Base-by-base conservation (phyloP, 805 yeast genomes). In the Suhomyces kilbournensis region DNA sequence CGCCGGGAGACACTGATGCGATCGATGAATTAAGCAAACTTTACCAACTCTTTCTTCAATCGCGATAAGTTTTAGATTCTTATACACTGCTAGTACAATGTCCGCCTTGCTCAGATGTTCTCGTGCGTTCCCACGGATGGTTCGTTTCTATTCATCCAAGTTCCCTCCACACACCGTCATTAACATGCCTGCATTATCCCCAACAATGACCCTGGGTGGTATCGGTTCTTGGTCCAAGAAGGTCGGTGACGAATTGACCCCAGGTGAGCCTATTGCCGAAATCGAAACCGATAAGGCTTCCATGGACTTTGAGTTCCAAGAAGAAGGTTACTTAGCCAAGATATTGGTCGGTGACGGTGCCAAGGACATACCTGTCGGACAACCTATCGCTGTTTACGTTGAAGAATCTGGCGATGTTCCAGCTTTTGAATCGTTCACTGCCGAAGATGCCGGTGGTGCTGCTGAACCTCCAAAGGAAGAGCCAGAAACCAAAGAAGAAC, bases 101-200 rank as follows among this genome's bases (percentile, higher is more conserved):
- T 68, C 74, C 60, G 74, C 73, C 57, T 63, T 71, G 60, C 66
- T 70, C 53, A 71, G 69, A 61, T 69, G 60, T 51, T 60, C 71
- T 52, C 67, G 71, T 61, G 61, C 68, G 43, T 35, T 46, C 25
- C 48, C 48, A 46, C 70, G 66, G 56, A 63, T 69, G 62, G 72
- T 73, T 32, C 66, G 79, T 62, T 68, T 70, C 53, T 75, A 75
- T 64, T 66, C 78, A 23, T 70, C 78, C 28, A 73, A 75, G 60
- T 89, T 82, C 74, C 97, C 97, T 34, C 72, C 84, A 19, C 97
- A 94, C 74, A 83, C 88, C 55, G 85, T 94, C 66, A 90, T 94
- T 63, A 86, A 86, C 69, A 94, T 94, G 99, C 99, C 99, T 47
- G 99, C 99, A 8, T 78, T 94, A 64, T 93, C 98, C n/a, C 99